Evolutionary conservation across 371 early-diverging fungal species (phyloP).

Genomic region (Rhizopus delemar): DNA sequence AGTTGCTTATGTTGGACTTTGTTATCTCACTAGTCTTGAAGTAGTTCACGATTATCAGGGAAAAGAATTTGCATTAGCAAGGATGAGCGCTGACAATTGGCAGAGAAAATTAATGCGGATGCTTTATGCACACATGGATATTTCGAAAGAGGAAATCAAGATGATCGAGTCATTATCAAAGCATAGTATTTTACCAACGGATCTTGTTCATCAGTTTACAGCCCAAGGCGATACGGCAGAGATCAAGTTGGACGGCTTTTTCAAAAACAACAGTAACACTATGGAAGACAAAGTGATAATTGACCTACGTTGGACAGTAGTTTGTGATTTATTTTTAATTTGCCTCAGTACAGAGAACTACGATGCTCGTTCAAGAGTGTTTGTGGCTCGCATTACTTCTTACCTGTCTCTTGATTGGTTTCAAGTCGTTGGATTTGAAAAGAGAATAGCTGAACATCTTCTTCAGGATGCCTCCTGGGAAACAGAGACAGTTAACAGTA

Average conservation of each 20-base stretch:
- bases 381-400: slow-evolving; percentile 72
- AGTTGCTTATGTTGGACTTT: slow-evolving; percentile 83
- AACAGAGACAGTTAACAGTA: slow-evolving; percentile 38
- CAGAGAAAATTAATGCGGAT: slow-evolving; percentile 62
- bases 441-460: slow-evolving; percentile 76
- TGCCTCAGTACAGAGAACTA: slow-evolving; percentile 78
- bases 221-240: slow-evolving; percentile 67
- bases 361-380: slow-evolving; percentile 81
- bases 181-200: slow-evolving; percentile 66
- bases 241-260: slow-evolving; percentile 45
- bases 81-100: slow-evolving; percentile 68
- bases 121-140: slow-evolving; percentile 60
- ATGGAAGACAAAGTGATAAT: slow-evolving; percentile 43
- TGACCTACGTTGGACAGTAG: slow-evolving; percentile 87
- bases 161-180: slow-evolving; percentile 76
- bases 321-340: slow-evolving; percentile 84
- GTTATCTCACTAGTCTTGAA: slow-evolving; percentile 65
- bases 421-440: slow-evolving; percentile 79
- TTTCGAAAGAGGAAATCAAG: slow-evolving; percentile 63
- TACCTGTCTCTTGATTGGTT: slow-evolving; percentile 74
- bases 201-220: slow-evolving; percentile 69
- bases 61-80: slow-evolving; percentile 60
- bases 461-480: slow-evolving; percentile 50
- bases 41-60: slow-evolving; percentile 57
- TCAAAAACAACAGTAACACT: slow-evolving; percentile 10